Evolutionary conservation across 2,329 filamentous ascomycete species (phyloP), one percentile per base, ranked within the genome.

Genomic region (Cladorrhinum sp.): DNA sequence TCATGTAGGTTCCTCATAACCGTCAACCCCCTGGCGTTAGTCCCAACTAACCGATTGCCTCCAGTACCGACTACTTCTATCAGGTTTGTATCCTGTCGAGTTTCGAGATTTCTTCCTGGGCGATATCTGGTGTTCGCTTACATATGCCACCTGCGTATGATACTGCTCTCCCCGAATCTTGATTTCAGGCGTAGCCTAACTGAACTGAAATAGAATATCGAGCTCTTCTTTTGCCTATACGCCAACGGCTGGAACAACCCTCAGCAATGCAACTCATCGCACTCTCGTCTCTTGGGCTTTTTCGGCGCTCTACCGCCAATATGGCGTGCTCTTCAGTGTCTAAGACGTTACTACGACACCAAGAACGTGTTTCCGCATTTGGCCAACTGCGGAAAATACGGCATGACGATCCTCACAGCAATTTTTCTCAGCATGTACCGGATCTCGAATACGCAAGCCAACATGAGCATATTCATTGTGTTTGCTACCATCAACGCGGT

Each of bases 61-160:
- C 20, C 18, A 95, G 89, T 96, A 90, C 84, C 90, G 95, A 62
- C 80, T 98, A 18, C 77, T 96, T 57, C 82, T 93, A 53, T 91
- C 93, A 13, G 93, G 93, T 3, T 73, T 96, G 20, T 97, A 96
- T 70, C 92, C 92, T 1, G 95, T 99, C 54, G 93, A 98, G 72
- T 99, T 98, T 73, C 86, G 93, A 60, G 95, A 99, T 75, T 98
- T 99, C 77, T 98, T 97, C 75, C 82, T 98, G 0, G 95, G 95
- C 56, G 95, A 99, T 72, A 97, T 98, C 81, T 96, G 96, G 74
- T 98, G 93, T 75, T 98, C 95, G 2, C 80, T 96, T 59, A 96
- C 93, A 5, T 99, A 99, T 74, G 84, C 89, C 16, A 91, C 91
- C 75, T 89, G 91, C 62, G 91, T 93, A 81, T 78, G 89, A 84